Base-by-base conservation (phyloP, 2,329 filamentous ascomycete genomes). In the Fusarium aywerte region DNA sequence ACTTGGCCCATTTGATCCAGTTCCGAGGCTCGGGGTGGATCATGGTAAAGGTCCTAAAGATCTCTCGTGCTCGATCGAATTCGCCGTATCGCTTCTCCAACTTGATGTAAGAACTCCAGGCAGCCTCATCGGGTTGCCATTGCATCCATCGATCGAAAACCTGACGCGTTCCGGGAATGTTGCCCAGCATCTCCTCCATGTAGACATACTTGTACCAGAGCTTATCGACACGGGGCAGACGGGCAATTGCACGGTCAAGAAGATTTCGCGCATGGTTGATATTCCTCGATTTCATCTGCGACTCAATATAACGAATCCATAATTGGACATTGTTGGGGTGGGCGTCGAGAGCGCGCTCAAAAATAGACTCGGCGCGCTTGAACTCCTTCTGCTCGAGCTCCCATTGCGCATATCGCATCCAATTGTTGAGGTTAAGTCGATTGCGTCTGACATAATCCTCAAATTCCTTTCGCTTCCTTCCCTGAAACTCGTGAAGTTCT, bases 181-280 rank as follows among this genome's bases (percentile, higher is more conserved):
- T 97, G 8, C 93, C 93, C 54, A 99, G 85, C 80, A 95, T 98
- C 85, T 99, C 96, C 82, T 98, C 95, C 91, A 97, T 96, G 78
- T 97, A 97, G 25, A 97, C 93, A 83, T 97, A 99, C 78, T 98
- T 98, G 83, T 97, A 99, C 96, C 96, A 99, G 32, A 99, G 82
- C 84, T 98, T 98, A 77, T 98, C 93, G 38, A 98, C 88, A 58
- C 96, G 85, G 7, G 96, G 96, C 36, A 97, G 83, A 56, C 96
- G 92, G 1, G 93, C 93, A 52, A 98, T 92, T n/a, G 96, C 94
- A 55, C 96, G 90, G 77, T 99, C 96, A 51, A 99, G 87, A 50
- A 99, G 80, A 77, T 99, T 99, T 59, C 96, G 86, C 32, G 96
- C 94, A 84, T 98, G 95, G 77, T 97, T 97, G 83, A 99, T 97